Base-by-base conservation (phyloP, 2,329 filamentous ascomycete species). In the Cadophora luteo-olivacea region DNA sequence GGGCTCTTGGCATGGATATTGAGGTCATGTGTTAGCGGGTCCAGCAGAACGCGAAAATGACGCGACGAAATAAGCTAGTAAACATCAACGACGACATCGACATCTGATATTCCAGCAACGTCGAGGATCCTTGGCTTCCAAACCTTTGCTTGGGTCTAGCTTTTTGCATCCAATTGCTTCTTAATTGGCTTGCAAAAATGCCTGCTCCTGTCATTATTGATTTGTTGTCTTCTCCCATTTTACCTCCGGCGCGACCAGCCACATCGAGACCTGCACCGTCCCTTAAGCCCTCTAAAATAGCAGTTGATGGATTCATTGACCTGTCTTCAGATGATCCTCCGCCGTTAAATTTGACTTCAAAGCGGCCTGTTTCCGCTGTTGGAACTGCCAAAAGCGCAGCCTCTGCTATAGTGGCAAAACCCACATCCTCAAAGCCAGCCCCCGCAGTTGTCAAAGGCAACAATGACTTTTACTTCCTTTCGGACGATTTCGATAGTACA, bases 401-500 rank as follows among this genome's bases (percentile, higher is more conserved):
- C 24, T 45, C 16, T 3, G 24, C 22, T 16, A 45, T 22, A n/a
- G 51, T 57, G 14, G 32, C 36, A 32, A 38, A 45, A 7, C 36
- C 22, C 36, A 6, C 62, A n/a, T 19, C 36, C 8, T 19, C 49
- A 48, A 57, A 48, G 6, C 49, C 52, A 11, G 41, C 52, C 41
- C 3, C 29, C 8, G 54, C 25, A 5, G 24, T 33, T 38, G 41
- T 60, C n/a, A 65, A 61, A 58, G 52, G 25, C 24, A 25, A 36
- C 49, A 54, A 58, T 14, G 57, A 71, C 25, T 63, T 70, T 51
- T 49, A 48, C 32, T 68, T 66, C 51, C 52, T 67, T 22, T 61
- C 62, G 9, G 71, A 73, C 49, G 71, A 73, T 62, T 69, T 71
- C 32, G 69, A 70, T 52, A 70, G 65, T 25, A 70, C 65, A 1